Evolutionary conservation across 2,329 filamentous ascomycete genomes (phyloP), one percentile per base, ranked within the genome.

Genomic region (Paraconiothyrium sp.): DNA sequence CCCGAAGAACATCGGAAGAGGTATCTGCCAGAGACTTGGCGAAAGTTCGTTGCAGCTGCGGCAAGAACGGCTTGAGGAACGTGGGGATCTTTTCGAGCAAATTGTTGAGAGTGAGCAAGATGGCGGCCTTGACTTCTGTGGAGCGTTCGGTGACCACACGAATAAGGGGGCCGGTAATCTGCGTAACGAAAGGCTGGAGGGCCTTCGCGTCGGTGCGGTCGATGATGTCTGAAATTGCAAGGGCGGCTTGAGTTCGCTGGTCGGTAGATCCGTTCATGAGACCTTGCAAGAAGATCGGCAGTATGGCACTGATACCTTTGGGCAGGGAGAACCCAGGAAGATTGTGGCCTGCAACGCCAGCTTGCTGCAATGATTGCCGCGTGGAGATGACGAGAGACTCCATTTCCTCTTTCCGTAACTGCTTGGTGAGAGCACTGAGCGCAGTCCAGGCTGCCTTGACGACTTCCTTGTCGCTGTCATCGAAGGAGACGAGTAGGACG

Each of bases 231-330:
- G 94, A 97, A 69, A 99, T 96, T 59, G 92, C 95, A 65, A 98
- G 85, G 49, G 96, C 95, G 60, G 95, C 89, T 76, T 96, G 92
- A 30, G 93, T 95, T 76, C 94, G 88, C 82, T 99, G 95, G 5
- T 99, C 95, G 16, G 92, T 84, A 41, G 91, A 94, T 60, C 95
- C 96, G 73, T 99, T 98, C 90, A 99, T 97, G 68, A 99, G 85
- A 80, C 95, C 95, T 77, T 99, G 96, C 75, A 98, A 80, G 86
- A 99, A 98, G 68, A 99, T 98, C 2, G 96, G 95, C 63, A 99
- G 82, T 67, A 99, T 90, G 65, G 95, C 94, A 74, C 93, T 97
- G 84, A 99, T 97, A 64, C 96, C 96, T 86, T 98, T 99, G 1
- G 94, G 95, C 59, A 98, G 83, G 39, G 84, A 85, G 82, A 99